phyloP scores from a whole-genome alignment of 176 grass and related monocot species.

The Oropetium thomaeum region DNA sequence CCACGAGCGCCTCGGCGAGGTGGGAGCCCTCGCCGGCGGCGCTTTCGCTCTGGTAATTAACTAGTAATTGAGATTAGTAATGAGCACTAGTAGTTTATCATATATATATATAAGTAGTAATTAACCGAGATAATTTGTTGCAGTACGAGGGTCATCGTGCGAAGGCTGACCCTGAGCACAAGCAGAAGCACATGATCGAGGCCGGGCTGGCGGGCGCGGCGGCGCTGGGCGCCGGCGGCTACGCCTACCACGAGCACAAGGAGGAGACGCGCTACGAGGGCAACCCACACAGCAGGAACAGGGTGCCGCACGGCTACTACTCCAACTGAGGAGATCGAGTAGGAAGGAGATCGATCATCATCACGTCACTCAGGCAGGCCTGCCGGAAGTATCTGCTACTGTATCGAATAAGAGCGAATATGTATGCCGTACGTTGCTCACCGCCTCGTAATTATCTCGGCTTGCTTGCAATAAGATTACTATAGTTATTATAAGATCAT shows the following conservation, averaged over 20 bases:
- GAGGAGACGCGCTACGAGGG: conserved; percentile 44
- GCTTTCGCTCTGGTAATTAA: conserved; percentile 56
- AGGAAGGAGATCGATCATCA: too few relatives aligned
- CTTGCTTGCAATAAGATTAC: too few relatives aligned
- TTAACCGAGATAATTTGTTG: too few relatives aligned
- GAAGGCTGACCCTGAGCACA: conserved; percentile 75
- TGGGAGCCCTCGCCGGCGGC: conserved; percentile 43
- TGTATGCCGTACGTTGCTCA: too few relatives aligned
- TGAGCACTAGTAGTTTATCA: too few relatives aligned
- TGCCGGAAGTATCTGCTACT: too few relatives aligned
- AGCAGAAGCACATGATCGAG: conserved; percentile 73
- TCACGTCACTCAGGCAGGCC: too few relatives aligned
- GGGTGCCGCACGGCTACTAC: conserved; percentile 51
- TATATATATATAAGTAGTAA: too few relatives aligned
- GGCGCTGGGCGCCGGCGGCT: conserved; percentile 59
- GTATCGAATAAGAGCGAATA: background rate
- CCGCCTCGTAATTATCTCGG: too few relatives aligned
- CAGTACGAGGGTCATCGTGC: conserved; percentile 69
- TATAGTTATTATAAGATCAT: too few relatives aligned
- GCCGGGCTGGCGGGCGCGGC: conserved; percentile 45
- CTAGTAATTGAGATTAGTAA: too few relatives aligned
- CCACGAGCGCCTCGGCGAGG: conserved; percentile 65
- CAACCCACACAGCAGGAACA: conserved; percentile 46
- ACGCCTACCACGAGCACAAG: conserved; percentile 82
- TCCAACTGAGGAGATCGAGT: conserved; percentile 6